Conservation (phyloP, 2,329 filamentous ascomycete genomes). For the Sporothrix mexicana region DNA sequence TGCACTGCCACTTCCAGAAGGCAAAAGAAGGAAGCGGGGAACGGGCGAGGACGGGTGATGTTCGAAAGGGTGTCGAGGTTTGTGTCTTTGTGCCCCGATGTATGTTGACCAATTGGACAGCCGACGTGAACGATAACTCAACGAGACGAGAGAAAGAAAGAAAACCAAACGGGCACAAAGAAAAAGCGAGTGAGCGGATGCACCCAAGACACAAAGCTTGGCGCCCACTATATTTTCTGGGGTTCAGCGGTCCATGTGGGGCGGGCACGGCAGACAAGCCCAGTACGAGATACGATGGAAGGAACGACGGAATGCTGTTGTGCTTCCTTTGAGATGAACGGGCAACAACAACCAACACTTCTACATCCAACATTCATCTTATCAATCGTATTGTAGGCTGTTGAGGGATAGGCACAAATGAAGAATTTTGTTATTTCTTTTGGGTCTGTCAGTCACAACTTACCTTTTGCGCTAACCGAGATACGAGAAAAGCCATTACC, state of each 20-base stretch:
- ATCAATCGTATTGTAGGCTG: not conserved
- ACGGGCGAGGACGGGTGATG: not conserved
- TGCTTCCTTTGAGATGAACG: not conserved
- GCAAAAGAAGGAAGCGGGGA: conserved; percentile 20
- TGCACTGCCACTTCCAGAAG: conserved; percentile 28
- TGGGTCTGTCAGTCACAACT: too few species aligned
- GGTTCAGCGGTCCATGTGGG: conserved; percentile 2
- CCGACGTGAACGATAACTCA: not conserved
- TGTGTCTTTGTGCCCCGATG: not conserved
- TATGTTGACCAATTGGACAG: not conserved
- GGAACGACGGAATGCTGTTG: conserved; percentile 2
- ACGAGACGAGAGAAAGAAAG: not conserved
- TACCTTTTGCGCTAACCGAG: not conserved
- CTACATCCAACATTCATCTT: too few species aligned
- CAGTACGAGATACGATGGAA: conserved; percentile 8
- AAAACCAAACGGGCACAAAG: not conserved
- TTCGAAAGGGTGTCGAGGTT: not conserved
- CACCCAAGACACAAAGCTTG: conserved; percentile 9
- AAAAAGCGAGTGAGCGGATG: not conserved
- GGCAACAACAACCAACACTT: not conserved
- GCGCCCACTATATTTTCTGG: conserved; percentile 11
- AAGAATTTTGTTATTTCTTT: not conserved
- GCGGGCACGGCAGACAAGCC: conserved; percentile 10
- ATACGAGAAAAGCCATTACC: not conserved
- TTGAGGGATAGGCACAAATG: not conserved